These are phyloP conservation scores for Hypoxylon sp. DNA, from an alignment of 2,329 filamentous ascomycete species.

Conservation along the genomic window DNA sequence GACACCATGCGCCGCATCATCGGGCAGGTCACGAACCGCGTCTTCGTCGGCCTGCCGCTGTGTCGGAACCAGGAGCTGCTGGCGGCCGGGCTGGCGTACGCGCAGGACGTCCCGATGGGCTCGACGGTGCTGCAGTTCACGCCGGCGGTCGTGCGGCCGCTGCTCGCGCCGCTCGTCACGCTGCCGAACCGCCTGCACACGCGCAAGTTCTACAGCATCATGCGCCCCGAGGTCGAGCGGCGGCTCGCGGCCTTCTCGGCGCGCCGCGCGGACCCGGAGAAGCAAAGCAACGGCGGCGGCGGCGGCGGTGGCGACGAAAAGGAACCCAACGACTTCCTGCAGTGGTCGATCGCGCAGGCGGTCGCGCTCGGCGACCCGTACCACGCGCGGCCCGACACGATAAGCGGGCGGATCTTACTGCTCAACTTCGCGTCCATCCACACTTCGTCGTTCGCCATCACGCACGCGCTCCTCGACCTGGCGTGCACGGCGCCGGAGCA, in stretches of 20 bases:
- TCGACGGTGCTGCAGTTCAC: constrained; percentile 40
- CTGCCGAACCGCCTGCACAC: constrained; percentile 46
- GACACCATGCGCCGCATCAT: constrained; percentile 45
- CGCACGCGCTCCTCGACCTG: constrained; percentile 59
- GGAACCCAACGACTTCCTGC: constrained; percentile 44
- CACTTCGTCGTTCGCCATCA: constrained; percentile 53
- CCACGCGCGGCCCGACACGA: constrained; percentile 41
- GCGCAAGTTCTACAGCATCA: constrained; percentile 38
- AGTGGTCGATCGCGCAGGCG: constrained; percentile 35
- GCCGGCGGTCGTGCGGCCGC: constrained; percentile 41
- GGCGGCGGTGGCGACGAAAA: neutral
- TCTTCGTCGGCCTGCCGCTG: constrained; percentile 49
- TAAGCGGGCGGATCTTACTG: constrained; percentile 48
- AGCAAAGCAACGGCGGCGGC: constrained; percentile 12
- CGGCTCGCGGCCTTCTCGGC: constrained; percentile 44
- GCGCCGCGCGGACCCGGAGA: constrained; percentile 39
- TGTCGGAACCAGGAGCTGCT: constrained; percentile 48
- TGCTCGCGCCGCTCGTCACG: constrained; percentile 44
- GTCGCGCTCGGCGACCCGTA: constrained; percentile 42
- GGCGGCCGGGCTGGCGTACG: constrained; percentile 44
- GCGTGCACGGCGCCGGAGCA: constrained; percentile 52
- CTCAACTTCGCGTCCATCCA: constrained; percentile 56
- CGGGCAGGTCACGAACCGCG: constrained; percentile 48
- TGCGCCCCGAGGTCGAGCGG: constrained; percentile 46
- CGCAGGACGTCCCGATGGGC: constrained; percentile 42